Percentiles rank a stretch among this genome's conserved stretches.
These are phyloP conservation scores for Physcomitrellopsis africana DNA, from an alignment of 225 moss, liverwort and hornwort genomes.

Conservation along the genomic window DNA sequence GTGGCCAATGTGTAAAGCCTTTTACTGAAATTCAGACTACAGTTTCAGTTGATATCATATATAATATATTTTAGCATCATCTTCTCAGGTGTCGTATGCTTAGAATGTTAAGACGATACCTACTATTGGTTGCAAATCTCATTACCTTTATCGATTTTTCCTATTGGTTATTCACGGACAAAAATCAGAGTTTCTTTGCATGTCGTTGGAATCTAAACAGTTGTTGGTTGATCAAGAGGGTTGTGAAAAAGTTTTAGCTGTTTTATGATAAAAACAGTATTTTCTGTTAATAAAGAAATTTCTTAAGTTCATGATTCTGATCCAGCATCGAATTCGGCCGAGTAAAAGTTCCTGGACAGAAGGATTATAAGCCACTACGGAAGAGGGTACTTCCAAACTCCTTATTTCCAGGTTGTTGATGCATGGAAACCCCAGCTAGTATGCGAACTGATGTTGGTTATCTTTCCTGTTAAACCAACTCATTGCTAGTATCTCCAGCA, in stretches of 20 bases:
- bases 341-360: slow-evolving; percentile 43
- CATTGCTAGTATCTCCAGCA: neutral
- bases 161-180: too few relatives aligned
- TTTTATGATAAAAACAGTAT: neutral
- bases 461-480: neutral
- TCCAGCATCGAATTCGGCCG: slow-evolving; percentile 50
- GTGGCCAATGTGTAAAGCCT: neutral
- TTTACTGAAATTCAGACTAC: neutral
- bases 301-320: slow-evolving; percentile 19
- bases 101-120: neutral
- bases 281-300: slow-evolving; percentile 1
- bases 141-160: too few relatives aligned
- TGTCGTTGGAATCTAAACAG: neutral
- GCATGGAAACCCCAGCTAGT: neutral
- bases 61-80: neutral
- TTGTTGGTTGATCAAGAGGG: slow-evolving; percentile 2
- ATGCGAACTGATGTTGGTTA: neutral
- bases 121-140: too few relatives aligned
- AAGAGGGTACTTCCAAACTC: slow-evolving; percentile 29
- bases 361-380: slow-evolving; percentile 36
- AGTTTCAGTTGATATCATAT: neutral
- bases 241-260: neutral
- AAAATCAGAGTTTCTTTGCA: neutral
- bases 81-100: neutral
- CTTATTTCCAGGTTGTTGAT: neutral